Conservation (phyloP, 208 protist species). For the Phytomonas francai region DNA sequence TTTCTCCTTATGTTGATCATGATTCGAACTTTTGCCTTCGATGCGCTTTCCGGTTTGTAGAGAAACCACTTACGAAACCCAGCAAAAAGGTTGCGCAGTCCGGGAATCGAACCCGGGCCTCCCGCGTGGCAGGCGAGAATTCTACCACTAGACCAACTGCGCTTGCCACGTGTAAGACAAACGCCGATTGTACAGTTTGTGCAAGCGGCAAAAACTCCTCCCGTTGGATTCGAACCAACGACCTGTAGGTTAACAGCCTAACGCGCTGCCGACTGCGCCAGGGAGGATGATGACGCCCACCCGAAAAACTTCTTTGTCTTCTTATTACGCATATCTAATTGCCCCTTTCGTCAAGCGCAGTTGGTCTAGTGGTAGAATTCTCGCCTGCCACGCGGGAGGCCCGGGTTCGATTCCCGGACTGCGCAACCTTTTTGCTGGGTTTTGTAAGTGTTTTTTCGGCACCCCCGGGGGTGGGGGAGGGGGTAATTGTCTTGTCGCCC, state of each 20-base stretch:
- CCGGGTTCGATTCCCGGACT: constrained; percentile 85
- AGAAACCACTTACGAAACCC: too few species aligned
- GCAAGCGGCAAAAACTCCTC: constrained; percentile 69
- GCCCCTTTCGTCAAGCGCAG: background rate
- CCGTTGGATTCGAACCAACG: constrained; percentile 93
- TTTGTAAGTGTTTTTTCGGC: too few species aligned
- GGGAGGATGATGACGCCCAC: constrained; percentile 50
- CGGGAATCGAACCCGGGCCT: constrained; percentile 92
- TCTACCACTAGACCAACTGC: constrained; percentile 93
- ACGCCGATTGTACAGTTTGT: constrained; percentile 1
- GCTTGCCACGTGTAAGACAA: constrained; percentile 22
- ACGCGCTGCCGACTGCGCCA: constrained; percentile 93
- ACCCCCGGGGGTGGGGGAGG: too few species aligned
- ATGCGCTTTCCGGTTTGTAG: too few species aligned
- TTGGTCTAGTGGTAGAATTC: background rate
- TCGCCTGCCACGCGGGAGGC: constrained; percentile 37
- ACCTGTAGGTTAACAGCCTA: constrained; percentile 95
- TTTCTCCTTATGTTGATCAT: too few species aligned
- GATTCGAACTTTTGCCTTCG: too few species aligned
- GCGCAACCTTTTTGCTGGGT: constrained; percentile 58
- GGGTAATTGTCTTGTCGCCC: too few species aligned
- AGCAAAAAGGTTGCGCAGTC: constrained; percentile 83
- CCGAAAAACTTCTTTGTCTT: background rate
- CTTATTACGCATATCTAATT: background rate
- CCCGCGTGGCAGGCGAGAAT: constrained; percentile 90